phyloP scores from a whole-genome alignment of 345 rosid genomes.

The Jatropha curcas region DNA sequence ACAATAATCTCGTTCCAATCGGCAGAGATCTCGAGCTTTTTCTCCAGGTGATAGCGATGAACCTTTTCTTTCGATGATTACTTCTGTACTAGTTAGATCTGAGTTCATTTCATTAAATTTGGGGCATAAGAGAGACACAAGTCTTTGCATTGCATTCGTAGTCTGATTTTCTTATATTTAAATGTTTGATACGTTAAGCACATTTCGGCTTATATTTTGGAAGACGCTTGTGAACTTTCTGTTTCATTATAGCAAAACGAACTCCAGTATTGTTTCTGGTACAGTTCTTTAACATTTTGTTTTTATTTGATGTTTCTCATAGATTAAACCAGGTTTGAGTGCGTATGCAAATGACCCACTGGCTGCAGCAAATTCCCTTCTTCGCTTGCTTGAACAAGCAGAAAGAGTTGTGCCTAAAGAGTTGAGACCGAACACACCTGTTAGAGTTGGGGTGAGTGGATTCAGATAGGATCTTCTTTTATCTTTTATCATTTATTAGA shows the following conservation, averaged over 20 bases:
- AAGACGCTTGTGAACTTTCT: neutral
- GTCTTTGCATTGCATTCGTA: neutral
- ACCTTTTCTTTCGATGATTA: neutral
- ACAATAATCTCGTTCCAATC: constrained; percentile 88
- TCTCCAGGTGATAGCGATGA: constrained; percentile 56
- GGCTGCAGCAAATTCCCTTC: constrained; percentile 68
- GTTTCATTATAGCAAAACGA: neutral
- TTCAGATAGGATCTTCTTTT: constrained; percentile 4
- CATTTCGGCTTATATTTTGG: neutral
- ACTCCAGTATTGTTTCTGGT: no score
- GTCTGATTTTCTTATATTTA: neutral
- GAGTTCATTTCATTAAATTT: neutral
- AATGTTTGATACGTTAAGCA: neutral
- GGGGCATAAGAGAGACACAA: neutral
- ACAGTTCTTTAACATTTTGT: constrained; percentile 1
- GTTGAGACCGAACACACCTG: constrained; percentile 80
- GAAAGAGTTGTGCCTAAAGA: constrained; percentile 78
- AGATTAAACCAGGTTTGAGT: constrained; percentile 90
- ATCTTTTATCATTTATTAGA: neutral
- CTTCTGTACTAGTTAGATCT: neutral
- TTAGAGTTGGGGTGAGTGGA: constrained; percentile 86
- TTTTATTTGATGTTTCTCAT: constrained; percentile 19
- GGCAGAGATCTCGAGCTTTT: constrained; percentile 91
- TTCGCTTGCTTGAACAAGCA: constrained; percentile 77
- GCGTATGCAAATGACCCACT: constrained; percentile 71